Base-by-base conservation (phyloP, 2,329 filamentous ascomycete genomes). In the Pyricularia sp. region DNA sequence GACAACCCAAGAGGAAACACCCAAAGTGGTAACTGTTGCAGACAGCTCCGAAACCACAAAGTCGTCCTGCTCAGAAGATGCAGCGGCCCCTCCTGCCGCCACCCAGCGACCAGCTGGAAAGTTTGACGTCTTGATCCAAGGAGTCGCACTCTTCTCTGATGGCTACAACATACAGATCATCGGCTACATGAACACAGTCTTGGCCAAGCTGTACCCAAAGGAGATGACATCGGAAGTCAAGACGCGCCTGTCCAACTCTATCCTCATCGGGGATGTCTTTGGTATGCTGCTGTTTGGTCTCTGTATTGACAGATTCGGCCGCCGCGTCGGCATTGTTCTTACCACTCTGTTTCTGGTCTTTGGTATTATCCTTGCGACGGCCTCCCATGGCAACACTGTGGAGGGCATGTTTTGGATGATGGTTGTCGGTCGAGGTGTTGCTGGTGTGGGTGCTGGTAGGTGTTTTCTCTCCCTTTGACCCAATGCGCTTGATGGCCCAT, bases 281-380 rank as follows among this genome's bases (percentile, higher is more conserved):
- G 85, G 85, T 67, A 87, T 86, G 81, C 75, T 87, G 9, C 76
- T 81, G 71, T 86, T 87, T 69, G 84, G 84, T 7, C 75, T 81
- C 11, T 73, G 83, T 7, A 82, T 83, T 70, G 84, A 85, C 73
- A 79, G 81, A 23, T 72, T 85, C 4, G 84, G 84, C n/a, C 78
- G 84, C 58, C 79, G 80, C 59, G 83, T 79, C 0, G 82, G 82
- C 17, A 79, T 81, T 42, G 74, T 84, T 4, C 76, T 78, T 3
- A 81, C 83, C 0, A 85, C 83, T 0, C 68, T 79, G 4, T 78
- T 82, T 67, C 74, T 83, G 6, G 76, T 81, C 6, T 67, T 73
- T 23, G 83, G 83, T 28, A 79, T 84, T 58, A 75, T 81, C 0
- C 72, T 85, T 25, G 80, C 82, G 0, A 79, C 83, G 2, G 82